Base-by-base conservation (phyloP, 2,329 filamentous ascomycete genomes). In the Trichoderma aggressivum region DNA sequence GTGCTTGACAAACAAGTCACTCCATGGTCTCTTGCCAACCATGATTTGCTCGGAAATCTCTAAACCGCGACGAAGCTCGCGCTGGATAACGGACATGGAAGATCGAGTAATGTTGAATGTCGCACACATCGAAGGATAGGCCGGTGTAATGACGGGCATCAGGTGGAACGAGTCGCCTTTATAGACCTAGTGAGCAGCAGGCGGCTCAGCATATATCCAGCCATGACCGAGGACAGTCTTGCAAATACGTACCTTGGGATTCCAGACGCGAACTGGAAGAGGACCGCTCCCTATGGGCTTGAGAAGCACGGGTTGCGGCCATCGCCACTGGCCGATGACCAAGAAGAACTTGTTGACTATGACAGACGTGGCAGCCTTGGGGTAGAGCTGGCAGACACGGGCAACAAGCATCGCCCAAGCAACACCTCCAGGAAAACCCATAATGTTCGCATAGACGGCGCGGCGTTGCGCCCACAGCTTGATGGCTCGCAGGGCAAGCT, bases 351-450 rank as follows among this genome's bases (percentile, higher is more conserved):
- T 98, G 78, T 91, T 89, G 53, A 99, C 91, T 70, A 99, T 91
- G 28, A 94, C 92, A 1, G 94, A 93, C 21, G 93, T 92, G 10
- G 94, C 93, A 7, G 96, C 96, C 79, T 94, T 94, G 16, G 96
- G 96, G 77, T 98, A 99, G 18, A 99, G 87, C 81, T 99, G 96
- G 81, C 96, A 98, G 55, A 98, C 93, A 74, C 96, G 89, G 65
- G 96, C 96, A 32, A 98, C 94, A 78, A 99, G 88, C 92, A 99
- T 98, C 14, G 95, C 96, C 94, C 95, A 99, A 6, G 96, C 96
- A 53, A 99, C 94, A 82, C 96, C 96, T 76, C 96, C 96, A 2
- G 96, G 96, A 75, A 96, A 99, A 30, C 96, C 96, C 81, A 97
- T 94, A 74, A 98, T 94, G 77, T 98, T 98, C 74, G 94, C 94